These are phyloP conservation scores for Cornus suecica DNA, from an alignment of 148 eudicot species.

Conservation along the genomic window DNA sequence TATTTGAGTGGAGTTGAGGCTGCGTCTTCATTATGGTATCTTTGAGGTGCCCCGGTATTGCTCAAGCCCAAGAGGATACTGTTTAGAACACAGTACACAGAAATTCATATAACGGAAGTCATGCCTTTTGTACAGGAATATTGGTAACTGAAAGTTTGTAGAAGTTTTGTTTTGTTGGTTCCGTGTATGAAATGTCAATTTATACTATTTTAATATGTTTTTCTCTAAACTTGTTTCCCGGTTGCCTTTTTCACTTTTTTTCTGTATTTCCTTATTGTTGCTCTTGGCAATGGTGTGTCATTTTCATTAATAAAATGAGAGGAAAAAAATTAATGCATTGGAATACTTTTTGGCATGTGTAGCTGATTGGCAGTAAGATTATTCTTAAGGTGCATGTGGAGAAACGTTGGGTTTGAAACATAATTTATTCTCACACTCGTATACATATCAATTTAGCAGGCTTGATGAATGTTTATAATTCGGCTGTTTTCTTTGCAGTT, in stretches of 20 bases:
- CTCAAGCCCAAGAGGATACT: not conserved
- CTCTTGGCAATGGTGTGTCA: too few species aligned
- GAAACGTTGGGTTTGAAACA: too few species aligned
- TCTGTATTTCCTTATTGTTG: too few species aligned
- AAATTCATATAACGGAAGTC: too few species aligned
- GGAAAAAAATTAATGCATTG: not conserved
- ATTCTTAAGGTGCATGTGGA: not conserved
- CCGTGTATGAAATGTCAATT: not conserved
- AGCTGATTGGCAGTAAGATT: not conserved
- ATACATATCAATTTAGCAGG: too few species aligned
- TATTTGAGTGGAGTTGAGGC: not conserved
- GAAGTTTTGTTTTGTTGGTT: not conserved
- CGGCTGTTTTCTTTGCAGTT: constrained; percentile 40
- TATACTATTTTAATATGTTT: too few species aligned
- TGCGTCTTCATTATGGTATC: not conserved
- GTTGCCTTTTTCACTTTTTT: too few species aligned
- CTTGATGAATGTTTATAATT: not conserved
- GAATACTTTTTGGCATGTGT: not conserved
- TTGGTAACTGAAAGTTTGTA: too few species aligned
- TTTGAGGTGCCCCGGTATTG: not conserved
- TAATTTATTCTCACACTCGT: too few species aligned
- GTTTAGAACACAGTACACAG: not conserved
- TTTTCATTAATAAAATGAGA: too few species aligned
- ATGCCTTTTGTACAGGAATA: too few species aligned
- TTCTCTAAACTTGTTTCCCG: too few species aligned